phyloP scores from a whole-genome alignment of 2,329 filamentous ascomycete species.

The Cryoendolithus antarcticus region DNA sequence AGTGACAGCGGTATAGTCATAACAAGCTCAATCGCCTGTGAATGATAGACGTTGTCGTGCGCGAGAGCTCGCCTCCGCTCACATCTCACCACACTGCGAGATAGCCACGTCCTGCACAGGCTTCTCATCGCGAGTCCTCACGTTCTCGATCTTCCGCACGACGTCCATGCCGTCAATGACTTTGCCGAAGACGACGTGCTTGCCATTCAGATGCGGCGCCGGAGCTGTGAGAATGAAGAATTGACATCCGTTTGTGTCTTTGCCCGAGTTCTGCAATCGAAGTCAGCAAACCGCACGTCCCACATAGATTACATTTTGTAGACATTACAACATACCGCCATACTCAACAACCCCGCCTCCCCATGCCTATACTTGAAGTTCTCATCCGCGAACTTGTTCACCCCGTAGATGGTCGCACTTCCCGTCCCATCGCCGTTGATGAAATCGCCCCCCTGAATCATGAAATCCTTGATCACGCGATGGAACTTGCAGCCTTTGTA shows the following conservation, averaged over 20 bases:
- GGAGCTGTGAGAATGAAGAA: conserved; percentile 93
- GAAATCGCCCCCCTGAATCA: conserved; percentile 96
- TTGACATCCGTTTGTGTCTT: conserved; percentile 86
- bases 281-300: background rate
- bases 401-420: conserved; percentile 74
- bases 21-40: too few species aligned
- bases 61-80: conserved; percentile 1
- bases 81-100: conserved; percentile 90
- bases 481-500: conserved; percentile 96
- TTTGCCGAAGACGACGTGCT: conserved; percentile 91
- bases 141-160: conserved; percentile 83
- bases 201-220: conserved; percentile 78
- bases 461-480: conserved; percentile 88
- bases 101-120: conserved; percentile 78
- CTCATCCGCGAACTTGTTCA: conserved; percentile 76
- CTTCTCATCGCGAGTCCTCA: conserved; percentile 69
- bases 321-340: conserved; percentile 57
- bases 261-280: conserved; percentile 61
- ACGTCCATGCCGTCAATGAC: conserved; percentile 85
- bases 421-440: conserved; percentile 87
- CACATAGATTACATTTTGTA: too few species aligned
- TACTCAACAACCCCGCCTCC: conserved; percentile 67
- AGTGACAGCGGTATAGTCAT: too few species aligned
- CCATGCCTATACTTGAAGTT: conserved; percentile 61
- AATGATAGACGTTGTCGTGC: too few species aligned